Evolutionary conservation across 805 yeast species (phyloP).

Genomic region (Priceomyces castillae): DNA sequence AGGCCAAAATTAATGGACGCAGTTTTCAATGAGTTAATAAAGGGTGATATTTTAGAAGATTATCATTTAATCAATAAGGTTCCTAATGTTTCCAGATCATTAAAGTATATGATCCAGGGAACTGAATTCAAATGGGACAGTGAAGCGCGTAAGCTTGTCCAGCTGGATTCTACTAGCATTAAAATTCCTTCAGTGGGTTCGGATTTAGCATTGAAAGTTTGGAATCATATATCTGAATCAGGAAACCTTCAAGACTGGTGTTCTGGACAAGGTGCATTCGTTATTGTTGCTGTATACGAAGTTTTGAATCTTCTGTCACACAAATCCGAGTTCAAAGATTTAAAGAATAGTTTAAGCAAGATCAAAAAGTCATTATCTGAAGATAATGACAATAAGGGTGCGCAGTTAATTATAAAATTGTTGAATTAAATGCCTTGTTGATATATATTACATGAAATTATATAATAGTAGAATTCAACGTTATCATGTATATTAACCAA

Average conservation of each 20-base stretch:
- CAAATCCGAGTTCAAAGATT: slow-evolving; percentile 41
- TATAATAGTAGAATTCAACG: slow-evolving; percentile 6
- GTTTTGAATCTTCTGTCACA: slow-evolving; percentile 44
- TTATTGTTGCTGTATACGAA: slow-evolving; percentile 77
- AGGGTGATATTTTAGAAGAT: slow-evolving; percentile 66
- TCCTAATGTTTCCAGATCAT: slow-evolving; percentile 70
- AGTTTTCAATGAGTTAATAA: slow-evolving; percentile 52
- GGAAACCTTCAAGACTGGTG: slow-evolving; percentile 63
- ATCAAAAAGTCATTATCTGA: slow-evolving; percentile 43
- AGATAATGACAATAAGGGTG: slow-evolving; percentile 64
- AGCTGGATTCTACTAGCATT: slow-evolving; percentile 30
- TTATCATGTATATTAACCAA: neutral
- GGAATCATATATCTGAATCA: slow-evolving; percentile 50
- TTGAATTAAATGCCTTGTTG: slow-evolving; percentile 10
- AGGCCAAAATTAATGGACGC: slow-evolving; percentile 52
- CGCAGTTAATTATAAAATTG: slow-evolving; percentile 29
- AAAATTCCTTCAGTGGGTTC: slow-evolving; percentile 50
- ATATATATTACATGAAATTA: slow-evolving; percentile 1
- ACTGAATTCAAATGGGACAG: slow-evolving; percentile 73
- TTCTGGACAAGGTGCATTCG: slow-evolving; percentile 66
- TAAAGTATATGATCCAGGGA: slow-evolving; percentile 78
- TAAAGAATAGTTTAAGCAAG: slow-evolving; percentile 54
- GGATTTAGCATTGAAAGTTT: slow-evolving; percentile 55
- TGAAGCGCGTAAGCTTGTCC: slow-evolving; percentile 45
- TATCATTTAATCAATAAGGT: slow-evolving; percentile 62